Base-by-base conservation (phyloP, 345 rosid species). In the Carallia brachiata region DNA sequence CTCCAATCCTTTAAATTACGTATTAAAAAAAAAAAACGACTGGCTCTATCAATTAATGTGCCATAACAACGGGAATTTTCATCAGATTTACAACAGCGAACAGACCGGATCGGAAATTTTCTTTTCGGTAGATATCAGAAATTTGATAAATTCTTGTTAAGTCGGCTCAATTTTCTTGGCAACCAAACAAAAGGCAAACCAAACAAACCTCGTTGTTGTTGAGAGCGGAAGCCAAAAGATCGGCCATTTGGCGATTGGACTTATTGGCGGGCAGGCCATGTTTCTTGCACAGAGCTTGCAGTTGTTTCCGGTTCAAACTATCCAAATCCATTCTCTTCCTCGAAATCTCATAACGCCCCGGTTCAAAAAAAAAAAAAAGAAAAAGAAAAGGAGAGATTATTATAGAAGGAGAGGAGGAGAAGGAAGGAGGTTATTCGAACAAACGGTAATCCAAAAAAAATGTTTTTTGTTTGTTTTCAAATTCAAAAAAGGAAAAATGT, bases 191-290 rank as follows among this genome's bases (percentile, higher is more conserved):
- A 15, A 67, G 34, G 54, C 50, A 12, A 44, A 12, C 50, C 1
- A 56, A 56, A 32, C 31, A 9, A 56, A 27, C n/a, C 31, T 17
- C 13, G 19, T 12, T 4, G 18, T 15, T 19, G 32, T 56, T 56
- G 60, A 56, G 34, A 10, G 31, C 31, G 6, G 60, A 56, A 30
- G 34, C 60, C 60, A 56, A 56, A 30, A 56, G 60, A 56, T 30
- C 15, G 16, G 60, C 60, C 60, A 56, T 56, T 27, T 56, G 28
- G n/a, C 28, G 60, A 27, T 56, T 56, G 60, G 60, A 27, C 31
- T 27, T 56, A 56, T 56, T 56, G 31, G 60, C 60, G 16, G 60
- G 60, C 31, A 56, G 5, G 34, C 60, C 60, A 56, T 56, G 30
- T 6, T 27, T 56, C 31, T 56, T 56, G 60, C 60, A 56, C 15